Base-by-base conservation (phyloP, 2,329 filamentous ascomycete genomes). In the Colletotrichum liaoningense region DNA sequence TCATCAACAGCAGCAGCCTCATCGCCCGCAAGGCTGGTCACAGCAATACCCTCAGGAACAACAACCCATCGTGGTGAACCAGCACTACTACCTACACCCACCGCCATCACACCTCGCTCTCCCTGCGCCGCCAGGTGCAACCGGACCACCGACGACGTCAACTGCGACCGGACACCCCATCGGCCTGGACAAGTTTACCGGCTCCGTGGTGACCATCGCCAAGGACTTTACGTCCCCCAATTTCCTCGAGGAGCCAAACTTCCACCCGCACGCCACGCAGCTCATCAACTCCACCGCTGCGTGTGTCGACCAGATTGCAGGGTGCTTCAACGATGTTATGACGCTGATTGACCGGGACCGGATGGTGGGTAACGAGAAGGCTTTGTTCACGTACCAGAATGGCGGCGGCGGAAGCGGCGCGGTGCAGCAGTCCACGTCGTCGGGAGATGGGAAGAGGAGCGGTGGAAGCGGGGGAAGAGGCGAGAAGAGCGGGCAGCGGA, bases 281-380 rank as follows among this genome's bases (percentile, higher is more conserved):
- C 80, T 88, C 30, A 79, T 86, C 55, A 84, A 84, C 74, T 85
- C 87, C 75, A 82, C 83, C 5, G 83, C 85, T 16, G 83, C 84
- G 6, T 81, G 90, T 22, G 90, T 86, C 77, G 90, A 93, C 77
- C 83, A 90, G 67, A 88, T 95, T 59, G 88, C 86, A 16, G 85
- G 85, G 4, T 90, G 90, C 65, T 88, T 95, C 73, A 89, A 94
- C 79, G 84, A 90, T 57, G 87, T 94, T 69, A 90, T 95, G 79
- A 94, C 93, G 1, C 86, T 89, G 33, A 95, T 95, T 68, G 93
- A 95, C 79, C 85, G 87, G 24, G 92, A 93, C 30, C 84, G 82
- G 35, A 86, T 86, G 30, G 77, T 80, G 16, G 88, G 88, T 5
- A 82, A 88, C 72, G 89, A 93, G 78, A 85, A 84, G 65, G 89